Percentiles rank a stretch among this genome's conserved stretches.
phyloP scores from a whole-genome alignment of 2,329 filamentous ascomycete species.

The Fusarium penzigii region DNA sequence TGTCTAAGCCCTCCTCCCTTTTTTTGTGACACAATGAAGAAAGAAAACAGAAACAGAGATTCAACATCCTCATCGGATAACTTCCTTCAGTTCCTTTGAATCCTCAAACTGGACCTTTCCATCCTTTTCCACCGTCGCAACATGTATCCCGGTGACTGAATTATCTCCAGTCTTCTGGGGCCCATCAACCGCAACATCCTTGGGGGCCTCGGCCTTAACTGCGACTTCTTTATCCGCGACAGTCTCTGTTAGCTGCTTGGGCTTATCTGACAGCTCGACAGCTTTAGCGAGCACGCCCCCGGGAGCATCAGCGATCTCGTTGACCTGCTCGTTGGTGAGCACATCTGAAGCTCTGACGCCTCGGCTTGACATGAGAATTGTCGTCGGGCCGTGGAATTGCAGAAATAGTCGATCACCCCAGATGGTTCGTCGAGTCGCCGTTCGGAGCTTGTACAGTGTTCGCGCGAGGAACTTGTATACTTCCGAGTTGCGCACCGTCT shows the following conservation, averaged over 20 bases:
- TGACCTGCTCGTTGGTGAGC: constrained; percentile 75
- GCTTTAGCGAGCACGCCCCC: constrained; percentile 68
- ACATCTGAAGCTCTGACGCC: constrained; percentile 77
- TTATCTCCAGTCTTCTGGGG: constrained; percentile 33
- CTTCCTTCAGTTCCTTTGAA: constrained; percentile 58
- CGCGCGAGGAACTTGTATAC: constrained; percentile 71
- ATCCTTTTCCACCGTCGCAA: constrained; percentile 58
- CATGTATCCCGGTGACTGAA: constrained; percentile 49
- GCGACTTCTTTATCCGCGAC: neutral
- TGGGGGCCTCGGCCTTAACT: neutral
- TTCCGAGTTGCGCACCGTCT: constrained; percentile 68
- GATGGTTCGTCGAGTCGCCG: constrained; percentile 76
- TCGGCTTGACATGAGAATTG: constrained; percentile 85
- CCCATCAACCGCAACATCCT: constrained; percentile 25
- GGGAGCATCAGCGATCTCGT: constrained; percentile 84
- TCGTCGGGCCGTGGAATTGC: constrained; percentile 83
- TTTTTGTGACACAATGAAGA: constrained; percentile 6
- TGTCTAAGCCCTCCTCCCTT: neutral
- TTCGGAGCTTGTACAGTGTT: constrained; percentile 70
- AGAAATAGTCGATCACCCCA: constrained; percentile 95
- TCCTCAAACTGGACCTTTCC: constrained; percentile 69
- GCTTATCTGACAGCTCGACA: constrained; percentile 47
- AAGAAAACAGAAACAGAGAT: too few species aligned
- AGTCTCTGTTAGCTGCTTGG: constrained; percentile 24
- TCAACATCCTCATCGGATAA: constrained; percentile 41